Conservation (phyloP, 2,329 filamentous ascomycete species). For the Pestalotiopsis sp. region DNA sequence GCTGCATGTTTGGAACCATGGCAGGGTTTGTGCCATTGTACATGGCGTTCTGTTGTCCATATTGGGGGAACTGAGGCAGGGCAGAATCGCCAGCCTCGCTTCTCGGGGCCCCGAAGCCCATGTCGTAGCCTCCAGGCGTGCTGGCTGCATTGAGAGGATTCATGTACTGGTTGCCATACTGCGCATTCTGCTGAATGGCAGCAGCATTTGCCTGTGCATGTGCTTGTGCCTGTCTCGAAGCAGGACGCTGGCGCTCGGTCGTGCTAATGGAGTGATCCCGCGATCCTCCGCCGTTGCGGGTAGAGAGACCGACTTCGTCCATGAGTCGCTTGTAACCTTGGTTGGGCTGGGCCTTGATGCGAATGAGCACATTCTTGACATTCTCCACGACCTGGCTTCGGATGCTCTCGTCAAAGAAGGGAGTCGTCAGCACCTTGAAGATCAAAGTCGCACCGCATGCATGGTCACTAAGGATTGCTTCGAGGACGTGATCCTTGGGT, state of each 20-base stretch:
- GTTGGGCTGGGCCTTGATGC: conserved; percentile 88
- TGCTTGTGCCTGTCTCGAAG: conserved; percentile 51
- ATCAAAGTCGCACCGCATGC: conserved; percentile 92
- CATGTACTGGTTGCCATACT: conserved; percentile 54
- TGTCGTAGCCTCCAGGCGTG: conserved; percentile 48
- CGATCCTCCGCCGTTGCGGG: conserved; percentile 48
- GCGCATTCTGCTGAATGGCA: conserved; percentile 35
- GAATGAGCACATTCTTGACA: conserved; percentile 83
- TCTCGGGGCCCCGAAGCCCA: conserved; percentile 52
- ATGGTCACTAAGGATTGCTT: conserved; percentile 89
- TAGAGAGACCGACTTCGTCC: conserved; percentile 95
- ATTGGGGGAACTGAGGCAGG: conserved; percentile 52
- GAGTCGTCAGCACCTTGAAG: conserved; percentile 97
- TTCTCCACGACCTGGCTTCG: conserved; percentile 88
- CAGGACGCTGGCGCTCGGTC: conserved; percentile 56
- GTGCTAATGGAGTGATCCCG: conserved; percentile 47
- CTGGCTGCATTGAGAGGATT: conserved; percentile 47
- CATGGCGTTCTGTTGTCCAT: conserved; percentile 52
- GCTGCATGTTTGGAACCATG: conserved; percentile 52
- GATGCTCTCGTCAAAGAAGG: conserved; percentile 93
- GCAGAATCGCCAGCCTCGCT: conserved; percentile 54
- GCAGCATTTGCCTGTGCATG: conserved; percentile 28
- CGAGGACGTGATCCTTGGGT: conserved; percentile 79
- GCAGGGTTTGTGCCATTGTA: conserved; percentile 48
- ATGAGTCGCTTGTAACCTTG: conserved; percentile 98